phyloP scores from a whole-genome alignment of 2,329 filamentous ascomycete species.

The Aspergillus texensis region DNA sequence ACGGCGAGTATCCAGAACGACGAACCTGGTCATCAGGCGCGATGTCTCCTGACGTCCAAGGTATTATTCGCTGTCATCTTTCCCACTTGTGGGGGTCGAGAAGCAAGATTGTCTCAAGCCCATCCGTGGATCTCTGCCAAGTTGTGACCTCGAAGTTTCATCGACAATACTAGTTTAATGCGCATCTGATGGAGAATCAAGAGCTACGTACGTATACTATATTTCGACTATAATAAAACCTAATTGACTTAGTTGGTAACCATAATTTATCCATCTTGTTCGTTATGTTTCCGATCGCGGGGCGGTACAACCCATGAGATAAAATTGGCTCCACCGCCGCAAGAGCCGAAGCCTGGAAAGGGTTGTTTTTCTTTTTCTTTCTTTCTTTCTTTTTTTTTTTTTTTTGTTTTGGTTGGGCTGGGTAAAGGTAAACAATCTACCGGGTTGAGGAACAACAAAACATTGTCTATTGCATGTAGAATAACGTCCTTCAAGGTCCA shows the following conservation, averaged over 20 bases:
- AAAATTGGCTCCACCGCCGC: slow-evolving; percentile 17
- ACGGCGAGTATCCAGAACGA: neutral
- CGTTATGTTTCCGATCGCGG: slow-evolving; percentile 16
- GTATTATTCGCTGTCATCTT: neutral
- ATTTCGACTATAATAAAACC: neutral
- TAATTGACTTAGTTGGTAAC: neutral
- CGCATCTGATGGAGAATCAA: neutral
- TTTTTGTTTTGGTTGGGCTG: neutral
- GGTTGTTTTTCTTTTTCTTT: no score
- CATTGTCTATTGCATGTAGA: slow-evolving; percentile 2
- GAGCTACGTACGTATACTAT: neutral
- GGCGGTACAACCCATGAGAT: slow-evolving; percentile 12
- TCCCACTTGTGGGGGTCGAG: neutral
- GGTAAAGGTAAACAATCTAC: slow-evolving; percentile 23
- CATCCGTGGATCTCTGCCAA: neutral
- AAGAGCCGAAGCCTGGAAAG: slow-evolving; percentile 13
- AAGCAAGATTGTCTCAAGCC: neutral
- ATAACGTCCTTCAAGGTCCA: neutral
- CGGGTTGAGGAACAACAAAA: slow-evolving; percentile 25
- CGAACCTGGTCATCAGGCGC: neutral
- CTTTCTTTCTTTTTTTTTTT: neutral
- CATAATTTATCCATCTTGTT: slow-evolving; percentile 4
- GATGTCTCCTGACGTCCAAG: neutral
- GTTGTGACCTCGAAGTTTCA: neutral
- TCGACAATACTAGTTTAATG: neutral